phyloP scores from a whole-genome alignment of 83 land plant species.

The Picea engelmannii region DNA sequence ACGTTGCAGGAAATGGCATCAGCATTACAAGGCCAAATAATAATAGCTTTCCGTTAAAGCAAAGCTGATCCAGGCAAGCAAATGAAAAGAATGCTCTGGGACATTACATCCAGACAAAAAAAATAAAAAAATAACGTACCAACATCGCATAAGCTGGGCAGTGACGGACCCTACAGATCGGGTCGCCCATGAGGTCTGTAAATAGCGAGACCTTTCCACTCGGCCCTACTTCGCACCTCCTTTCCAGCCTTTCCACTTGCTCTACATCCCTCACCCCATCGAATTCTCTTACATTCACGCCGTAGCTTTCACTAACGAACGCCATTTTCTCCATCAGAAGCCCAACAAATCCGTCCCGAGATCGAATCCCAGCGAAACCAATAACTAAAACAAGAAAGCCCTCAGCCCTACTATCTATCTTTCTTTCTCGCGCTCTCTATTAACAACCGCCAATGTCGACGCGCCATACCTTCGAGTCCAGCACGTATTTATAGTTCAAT shows the following conservation, averaged over 20 bases:
- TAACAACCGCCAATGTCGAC: background rate
- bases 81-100: no score
- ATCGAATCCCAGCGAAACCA: background rate
- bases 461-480: background rate
- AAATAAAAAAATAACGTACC: conserved; percentile 29
- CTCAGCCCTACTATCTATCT: background rate
- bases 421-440: no score
- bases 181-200: conserved; percentile 81
- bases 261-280: conserved; percentile 33
- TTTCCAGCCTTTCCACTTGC: conserved; percentile 63
- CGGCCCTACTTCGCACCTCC: conserved; percentile 64
- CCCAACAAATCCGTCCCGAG: background rate
- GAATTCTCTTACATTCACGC: conserved; percentile 27
- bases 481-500: background rate
- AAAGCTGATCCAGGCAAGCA: background rate
- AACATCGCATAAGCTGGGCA: conserved; percentile 70
- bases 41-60: conserved; percentile 6
- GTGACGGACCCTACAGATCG: conserved; percentile 77
- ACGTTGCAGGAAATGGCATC: background rate
- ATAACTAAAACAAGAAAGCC: no score
- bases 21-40: background rate
- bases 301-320: no score
- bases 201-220: conserved; percentile 43
- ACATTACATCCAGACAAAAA: no score
- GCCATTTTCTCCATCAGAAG: no score